phyloP scores from a whole-genome alignment of 768 basidiomycete genomes.

The Trametes punicea region DNA sequence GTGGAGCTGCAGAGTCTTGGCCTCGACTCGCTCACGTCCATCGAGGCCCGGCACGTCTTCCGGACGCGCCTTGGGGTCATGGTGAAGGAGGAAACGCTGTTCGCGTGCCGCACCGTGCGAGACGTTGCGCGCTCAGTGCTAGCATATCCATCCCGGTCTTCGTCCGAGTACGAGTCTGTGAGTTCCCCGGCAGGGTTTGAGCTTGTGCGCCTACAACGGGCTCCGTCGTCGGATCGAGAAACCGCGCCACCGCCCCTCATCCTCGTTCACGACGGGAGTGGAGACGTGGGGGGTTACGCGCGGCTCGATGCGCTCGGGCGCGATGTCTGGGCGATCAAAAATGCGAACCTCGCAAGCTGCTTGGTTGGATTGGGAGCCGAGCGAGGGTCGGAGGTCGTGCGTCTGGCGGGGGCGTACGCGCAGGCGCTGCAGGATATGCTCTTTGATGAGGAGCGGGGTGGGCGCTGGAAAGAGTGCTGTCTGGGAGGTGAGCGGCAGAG shows the following conservation, averaged over 20 bases:
- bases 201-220: constrained; percentile 3
- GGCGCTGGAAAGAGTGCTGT: constrained; percentile 33
- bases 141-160: constrained; percentile 31
- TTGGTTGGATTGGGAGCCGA: neutral
- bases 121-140: constrained; percentile 5
- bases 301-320: constrained; percentile 44
- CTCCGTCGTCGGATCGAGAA: neutral
- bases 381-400: neutral
- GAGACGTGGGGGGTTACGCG: constrained; percentile 47
- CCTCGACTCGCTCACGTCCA: constrained; percentile 61
- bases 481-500: constrained; percentile 50
- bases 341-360: constrained; percentile 35
- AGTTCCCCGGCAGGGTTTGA: neutral
- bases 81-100: constrained; percentile 24
- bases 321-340: constrained; percentile 57
- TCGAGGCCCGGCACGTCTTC: constrained; percentile 54
- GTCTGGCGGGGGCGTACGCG: constrained; percentile 1
- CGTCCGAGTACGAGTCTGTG: too few species aligned
- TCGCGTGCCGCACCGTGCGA: constrained; percentile 5
- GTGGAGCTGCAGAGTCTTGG: constrained; percentile 49
- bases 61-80: constrained; percentile 38
- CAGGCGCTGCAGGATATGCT: constrained; percentile 23
- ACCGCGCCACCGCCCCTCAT: constrained; percentile 47
- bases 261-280: constrained; percentile 74
- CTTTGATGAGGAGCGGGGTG: constrained; percentile 27